Base-by-base conservation (phyloP, 2,329 filamentous ascomycete genomes). In the Pseudogymnoascus sp. region DNA sequence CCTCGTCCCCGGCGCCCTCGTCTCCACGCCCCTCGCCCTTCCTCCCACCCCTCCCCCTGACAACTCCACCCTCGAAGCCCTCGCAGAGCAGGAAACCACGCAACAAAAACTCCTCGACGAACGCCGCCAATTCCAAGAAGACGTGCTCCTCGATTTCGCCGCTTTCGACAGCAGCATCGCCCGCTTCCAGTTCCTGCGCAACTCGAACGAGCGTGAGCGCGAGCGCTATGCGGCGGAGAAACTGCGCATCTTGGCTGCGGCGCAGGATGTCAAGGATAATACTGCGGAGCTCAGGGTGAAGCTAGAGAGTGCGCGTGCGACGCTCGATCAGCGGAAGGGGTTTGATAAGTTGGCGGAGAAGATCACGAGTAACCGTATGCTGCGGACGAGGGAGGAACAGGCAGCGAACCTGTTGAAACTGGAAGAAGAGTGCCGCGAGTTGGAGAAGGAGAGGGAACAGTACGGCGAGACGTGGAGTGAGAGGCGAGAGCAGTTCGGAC, bases 341-440 rank as follows among this genome's bases (percentile, higher is more conserved):
- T 97, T 96, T 72, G 93, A 98, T 76, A 89, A 90, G 70, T 79
- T 96, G 62, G 90, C 93, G 3, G 90, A 96, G 68, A 89, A 89
- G 74, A 96, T 97, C 72, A 90, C 90, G 8, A 86, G 83, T 66
- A 95, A 95, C 73, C 84, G 87, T 64, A 82, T 93, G 72, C 80
- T 97, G 66, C 87, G 89, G 66, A 87, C 91, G 41, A 83, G 93
- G n/a, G 89, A 91, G 66, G 93, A 97, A 71, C 91, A 96, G 74
- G 80, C 85, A 64, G 81, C 84, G 14, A 89, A 90, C 70, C 81
- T 97, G 62, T 84, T 84, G 66, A 96, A 96, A 77, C 81, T 97
- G 35, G 88, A 93, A 72, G 87, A 90, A 46, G 93, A 98, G 78
- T 97, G 96, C 75, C 84, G 86, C 41, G 91, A 96, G 73, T 79